Evolutionary conservation across 306 rosid species (phyloP), one percentile per base, ranked within the genome.

Genomic region (Sphenostylis stenocarpa): DNA sequence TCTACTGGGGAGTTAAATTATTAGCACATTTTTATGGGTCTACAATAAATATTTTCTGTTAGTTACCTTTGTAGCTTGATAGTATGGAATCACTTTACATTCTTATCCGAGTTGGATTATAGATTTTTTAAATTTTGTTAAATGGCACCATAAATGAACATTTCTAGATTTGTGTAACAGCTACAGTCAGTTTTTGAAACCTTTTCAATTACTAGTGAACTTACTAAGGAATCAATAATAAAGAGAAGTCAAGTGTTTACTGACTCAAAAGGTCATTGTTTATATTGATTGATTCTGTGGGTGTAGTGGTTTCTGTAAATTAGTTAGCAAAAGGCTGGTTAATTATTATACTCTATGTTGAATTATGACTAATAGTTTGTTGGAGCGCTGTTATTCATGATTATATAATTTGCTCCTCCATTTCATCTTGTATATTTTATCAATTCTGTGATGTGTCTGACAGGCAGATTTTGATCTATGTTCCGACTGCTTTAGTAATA

Each of bases 381-480:
- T 77, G 74, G 48, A 45, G 38, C 55, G 48, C 24, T 5, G 36
- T 3, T 48, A 45, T 63, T 64, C 28, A 28, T 77, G 62, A 56
- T 36, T 70, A 64, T 73, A 44, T 13, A 67, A 31, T 60, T 51
- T 56, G 66, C 56, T 77, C 64, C 41, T 64, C 48, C 9, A 66
- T 36, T 26, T 70, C 31, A 34, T 67, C 52, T 43, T 28, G 55
- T 76, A 48, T 84, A 67, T 73, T 58, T 80, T 72, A 67, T 83
- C 87, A 73, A 82, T 79, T 76, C 34, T 71, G 31, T 79, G 76
- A 82, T 82, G 70, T 83, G 61, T 81, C 76, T 88, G 80, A 73
- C 98, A 93, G 98, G 98, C 98, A 60, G 98, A 93, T 87, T 93
- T 87, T 80, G 98, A 93, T 79, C 85, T 93, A 79, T 93, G 98